Evolutionary conservation across 495 filamentous ascomycete species (phyloP), one percentile per base, ranked within the genome.

Genomic region (Talaromyces trachyspermus): DNA sequence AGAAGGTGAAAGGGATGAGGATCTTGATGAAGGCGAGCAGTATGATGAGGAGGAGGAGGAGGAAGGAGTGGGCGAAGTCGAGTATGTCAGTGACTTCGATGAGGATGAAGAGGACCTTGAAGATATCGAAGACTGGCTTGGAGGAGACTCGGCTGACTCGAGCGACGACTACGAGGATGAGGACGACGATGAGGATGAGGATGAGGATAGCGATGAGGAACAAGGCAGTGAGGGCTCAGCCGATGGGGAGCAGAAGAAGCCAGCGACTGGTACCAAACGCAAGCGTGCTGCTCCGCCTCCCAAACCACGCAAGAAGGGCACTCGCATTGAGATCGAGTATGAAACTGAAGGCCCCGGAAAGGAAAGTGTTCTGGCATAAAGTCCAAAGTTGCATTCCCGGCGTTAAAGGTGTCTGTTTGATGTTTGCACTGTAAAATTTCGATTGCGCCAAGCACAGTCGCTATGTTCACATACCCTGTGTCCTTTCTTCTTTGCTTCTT

Each of bases 21-120:
- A 96, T 62, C 58, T 90, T 59, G 91, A 96, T 55, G 86, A 91
- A 57, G 91, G 89, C 3, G 89, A 95, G 51, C 75, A 85, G 46
- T 77, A 84, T 36, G 77, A 77, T 14, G 72, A 76, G 50, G 79
- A 84, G 62, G 64, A 72, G 43, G 83, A 87, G 49, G 81, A 87
- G 49, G 79, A 87, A 49, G 86, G 82, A 43, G 79, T 83, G 47
- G 86, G 78, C 7, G 77, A 81, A 37, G 84, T 96, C 17, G 90
- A 95, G 66, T 95, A 95, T 57, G 85, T 97, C 29, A 78, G 74
- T 54, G 84, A 86, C 49, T 52, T 84, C 8, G 84, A 86, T 24
- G 78, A 83, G 44, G 77, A 70, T 46, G 63, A 76, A 49, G 76
- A 76, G 53, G 80, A 82, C 45, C 54, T 87, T 35, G 83, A 79